Evolutionary conservation across 768 basidiomycete species (phyloP).

Genomic region (Boletus pseudo-olivaceus): DNA sequence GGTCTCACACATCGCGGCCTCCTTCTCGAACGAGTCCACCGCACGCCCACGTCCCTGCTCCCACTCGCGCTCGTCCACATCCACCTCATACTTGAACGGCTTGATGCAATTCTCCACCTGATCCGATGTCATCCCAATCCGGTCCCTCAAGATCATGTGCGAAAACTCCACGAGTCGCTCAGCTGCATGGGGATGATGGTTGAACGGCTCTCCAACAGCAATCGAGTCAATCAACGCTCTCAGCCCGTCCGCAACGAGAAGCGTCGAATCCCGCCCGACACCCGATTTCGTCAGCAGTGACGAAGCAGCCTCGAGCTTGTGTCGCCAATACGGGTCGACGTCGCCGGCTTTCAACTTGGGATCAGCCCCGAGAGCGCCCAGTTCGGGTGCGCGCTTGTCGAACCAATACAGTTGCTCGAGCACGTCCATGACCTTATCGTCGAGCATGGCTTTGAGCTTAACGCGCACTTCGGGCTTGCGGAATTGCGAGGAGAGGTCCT

Average conservation of each 20-base stretch:
- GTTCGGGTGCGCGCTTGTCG: conserved; percentile 79
- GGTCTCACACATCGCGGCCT: conserved; percentile 77
- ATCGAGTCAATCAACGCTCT: conserved; percentile 88
- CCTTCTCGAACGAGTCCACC: conserved; percentile 78
- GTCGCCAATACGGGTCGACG: conserved; percentile 89
- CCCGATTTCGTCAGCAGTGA: conserved; percentile 94
- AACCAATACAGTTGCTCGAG: conserved; percentile 97
- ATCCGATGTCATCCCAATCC: conserved; percentile 92
- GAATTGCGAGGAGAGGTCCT: conserved; percentile 80
- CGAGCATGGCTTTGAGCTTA: conserved; percentile 89
- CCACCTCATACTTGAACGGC: conserved; percentile 97
- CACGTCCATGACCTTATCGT: conserved; percentile 96
- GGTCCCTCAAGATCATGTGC: conserved; percentile 88
- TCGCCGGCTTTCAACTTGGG: conserved; percentile 67
- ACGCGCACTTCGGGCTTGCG: conserved; percentile 83
- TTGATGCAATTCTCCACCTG: conserved; percentile 99
- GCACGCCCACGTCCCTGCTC: conserved; percentile 74
- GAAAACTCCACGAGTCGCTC: conserved; percentile 91
- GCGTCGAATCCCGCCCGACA: conserved; percentile 89
- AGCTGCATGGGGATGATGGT: conserved; percentile 81
- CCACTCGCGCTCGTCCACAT: conserved; percentile 93
- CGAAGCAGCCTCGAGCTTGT: conserved; percentile 93
- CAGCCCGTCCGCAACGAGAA: conserved; percentile 91
- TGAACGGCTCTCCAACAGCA: conserved; percentile 86
- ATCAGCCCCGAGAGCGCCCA: conserved; percentile 67